Base-by-base conservation (phyloP, 768 basidiomycete species). In the Kwoniella bestiolae region DNA sequence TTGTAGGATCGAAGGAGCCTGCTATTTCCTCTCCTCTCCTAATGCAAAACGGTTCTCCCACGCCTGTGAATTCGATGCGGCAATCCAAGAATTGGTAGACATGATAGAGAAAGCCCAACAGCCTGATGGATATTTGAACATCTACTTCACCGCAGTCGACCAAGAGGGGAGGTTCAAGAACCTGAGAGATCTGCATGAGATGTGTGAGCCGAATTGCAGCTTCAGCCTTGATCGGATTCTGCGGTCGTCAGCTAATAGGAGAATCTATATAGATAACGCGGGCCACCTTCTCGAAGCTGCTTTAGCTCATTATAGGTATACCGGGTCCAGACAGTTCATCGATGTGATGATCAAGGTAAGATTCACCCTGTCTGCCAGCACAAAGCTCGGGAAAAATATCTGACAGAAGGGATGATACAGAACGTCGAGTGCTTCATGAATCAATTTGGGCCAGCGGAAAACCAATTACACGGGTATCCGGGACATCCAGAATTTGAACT, bases 401-500 rank as follows among this genome's bases (percentile, higher is more conserved):
- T 16, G 8, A 18, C 53, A 56, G 23, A 49, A 14, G 9, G 12
- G 6, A 29, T 21, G 18, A 5, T 45, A 71, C 38, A 41, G 72
- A 56, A 63, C 49, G 45, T 75, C n/a, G 68, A 69, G 16, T 70
- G 68, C 58, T 68, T 70, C 38, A 67, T 67, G 28, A 31, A 34
- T 2, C 38, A 64, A 23, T 67, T 75, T 34, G 73, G 73, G 12
- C 66, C 66, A 7, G 51, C 60, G 28, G 14, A 51, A 9, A 53
- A 50, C 16, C 67, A 75, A 58, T 38, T 64, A 23, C 73, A 72
- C 46, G 73, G 68, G 3, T 75, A 75, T 59, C 73, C 73, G 12
- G 71, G 73, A 11, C 73, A 75, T 60, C 73, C 73, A 5, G 73
- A 75, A 55, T 57, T 75, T 7, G 73, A 75, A 59, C 66, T 75